Evolutionary conservation across 1,139 yeast species (phyloP).

Genomic region (Saccharomyces pastorianus): DNA sequence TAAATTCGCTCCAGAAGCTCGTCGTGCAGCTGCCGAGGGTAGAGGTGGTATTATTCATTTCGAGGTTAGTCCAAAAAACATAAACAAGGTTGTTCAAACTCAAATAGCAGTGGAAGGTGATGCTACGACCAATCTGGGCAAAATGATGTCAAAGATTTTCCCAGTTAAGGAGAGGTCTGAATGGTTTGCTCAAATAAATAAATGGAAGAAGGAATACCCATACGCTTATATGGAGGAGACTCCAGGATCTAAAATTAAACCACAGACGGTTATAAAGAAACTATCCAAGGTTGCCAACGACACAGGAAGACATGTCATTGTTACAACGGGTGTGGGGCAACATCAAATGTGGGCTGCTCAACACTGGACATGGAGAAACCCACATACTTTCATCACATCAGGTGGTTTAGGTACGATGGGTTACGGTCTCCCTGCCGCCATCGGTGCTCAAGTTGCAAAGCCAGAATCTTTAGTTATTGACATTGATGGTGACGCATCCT

Average conservation of each 20-base stretch:
- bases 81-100: slow-evolving; percentile 94
- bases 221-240: slow-evolving; percentile 70
- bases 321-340: slow-evolving; percentile 98
- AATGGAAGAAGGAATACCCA: slow-evolving; percentile 85
- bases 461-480: slow-evolving; percentile 94
- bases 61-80: slow-evolving; percentile 92
- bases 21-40: slow-evolving; percentile 74
- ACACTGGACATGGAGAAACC: slow-evolving; percentile 85
- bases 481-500: slow-evolving; percentile 97
- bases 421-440: slow-evolving; percentile 92
- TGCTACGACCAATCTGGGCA: slow-evolving; percentile 66
- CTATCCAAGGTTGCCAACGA: slow-evolving; percentile 63
- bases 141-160: slow-evolving; percentile 62
- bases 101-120: slow-evolving; percentile 97
- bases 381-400: slow-evolving; percentile 88
- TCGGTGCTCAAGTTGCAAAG: slow-evolving; percentile 94
- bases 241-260: slow-evolving; percentile 77
- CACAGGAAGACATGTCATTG: slow-evolving; percentile 65
- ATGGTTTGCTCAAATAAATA: slow-evolving; percentile 67
- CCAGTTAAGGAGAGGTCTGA: slow-evolving; percentile 58
- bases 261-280: slow-evolving; percentile 82
- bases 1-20: slow-evolving; percentile 91
- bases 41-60: slow-evolving; percentile 96
- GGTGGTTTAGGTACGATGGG: slow-evolving; percentile 99
- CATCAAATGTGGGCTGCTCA: slow-evolving; percentile 99